A percentile compares a stretch with the other conserved stretches of the same genome.
phyloP scores from a whole-genome alignment of 1,284 basidiomycete genomes.

The Tremellales sp. region DNA sequence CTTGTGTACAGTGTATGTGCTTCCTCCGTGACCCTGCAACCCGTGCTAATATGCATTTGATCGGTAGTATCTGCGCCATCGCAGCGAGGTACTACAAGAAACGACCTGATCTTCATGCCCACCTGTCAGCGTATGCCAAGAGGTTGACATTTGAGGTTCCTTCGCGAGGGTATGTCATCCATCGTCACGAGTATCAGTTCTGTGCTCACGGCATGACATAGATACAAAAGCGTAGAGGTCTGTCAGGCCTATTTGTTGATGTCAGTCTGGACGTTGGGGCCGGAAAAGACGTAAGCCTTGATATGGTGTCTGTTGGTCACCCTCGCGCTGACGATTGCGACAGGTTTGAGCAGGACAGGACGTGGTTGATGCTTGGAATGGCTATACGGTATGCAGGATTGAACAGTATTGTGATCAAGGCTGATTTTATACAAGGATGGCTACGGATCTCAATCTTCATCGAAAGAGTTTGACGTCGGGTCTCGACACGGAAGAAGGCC shows the following conservation, averaged over 20 bases:
- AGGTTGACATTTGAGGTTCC: conserved; percentile 84
- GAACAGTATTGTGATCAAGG: neutral
- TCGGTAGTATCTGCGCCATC: conserved; percentile 69
- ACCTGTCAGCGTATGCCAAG: conserved; percentile 76
- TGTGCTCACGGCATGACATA: conserved; percentile 51
- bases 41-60: neutral
- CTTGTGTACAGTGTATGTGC: conserved; percentile 79
- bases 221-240: conserved; percentile 91
- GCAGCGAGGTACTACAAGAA: conserved; percentile 83
- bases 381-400: conserved; percentile 54
- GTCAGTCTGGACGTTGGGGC: conserved; percentile 80
- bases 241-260: conserved; percentile 85
- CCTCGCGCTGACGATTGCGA: conserved; percentile 13
- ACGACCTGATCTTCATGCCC: conserved; percentile 76
- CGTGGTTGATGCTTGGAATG: conserved; percentile 86
- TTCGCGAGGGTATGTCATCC: conserved; percentile 53
- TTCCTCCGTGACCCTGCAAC: neutral
- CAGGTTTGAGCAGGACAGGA: conserved; percentile 89
- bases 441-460: conserved; percentile 91
- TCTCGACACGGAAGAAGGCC: conserved; percentile 66
- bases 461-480: conserved; percentile 71
- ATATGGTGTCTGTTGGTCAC: neutral
- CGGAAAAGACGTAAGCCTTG: conserved; percentile 64
- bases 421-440: conserved; percentile 60
- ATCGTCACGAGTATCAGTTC: neutral